phyloP scores from a whole-genome alignment of 441 rosid species.

The Manihot esculenta region DNA sequence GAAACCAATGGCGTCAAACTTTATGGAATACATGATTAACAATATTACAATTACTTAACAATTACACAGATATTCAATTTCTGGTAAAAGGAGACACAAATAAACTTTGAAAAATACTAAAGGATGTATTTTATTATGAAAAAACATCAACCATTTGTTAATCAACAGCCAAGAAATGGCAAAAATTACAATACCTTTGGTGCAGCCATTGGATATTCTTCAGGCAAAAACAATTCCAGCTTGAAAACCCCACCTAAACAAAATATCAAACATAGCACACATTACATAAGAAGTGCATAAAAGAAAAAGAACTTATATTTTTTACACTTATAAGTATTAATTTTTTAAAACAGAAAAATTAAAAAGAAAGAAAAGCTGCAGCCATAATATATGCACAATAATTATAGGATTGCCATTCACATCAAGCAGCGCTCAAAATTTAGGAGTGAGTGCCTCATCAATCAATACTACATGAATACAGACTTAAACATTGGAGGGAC shows the following conservation, averaged over 20 bases:
- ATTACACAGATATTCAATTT: not conserved
- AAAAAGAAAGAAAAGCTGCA: not conserved
- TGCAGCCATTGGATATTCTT: conserved; percentile 99
- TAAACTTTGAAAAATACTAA: not conserved
- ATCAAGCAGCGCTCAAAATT: too few species aligned
- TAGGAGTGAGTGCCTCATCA: not conserved
- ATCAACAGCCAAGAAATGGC: not conserved
- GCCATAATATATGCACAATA: not conserved
- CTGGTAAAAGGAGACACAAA: not conserved
- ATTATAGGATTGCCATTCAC: not conserved
- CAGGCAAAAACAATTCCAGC: conserved; percentile 96
- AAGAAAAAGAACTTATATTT: not conserved
- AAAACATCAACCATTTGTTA: not conserved
- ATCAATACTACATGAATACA: not conserved
- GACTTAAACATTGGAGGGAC: not conserved
- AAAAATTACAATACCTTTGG: conserved; percentile 64
- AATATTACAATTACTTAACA: not conserved
- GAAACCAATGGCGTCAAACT: not conserved
- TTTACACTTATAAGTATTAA: too few species aligned
- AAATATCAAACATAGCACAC: conserved; percentile 21
- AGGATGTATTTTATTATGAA: not conserved
- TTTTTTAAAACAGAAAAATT: not conserved
- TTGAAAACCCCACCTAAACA: conserved; percentile 91
- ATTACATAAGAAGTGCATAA: conserved; percentile 5
- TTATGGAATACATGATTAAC: too few species aligned